These are phyloP conservation scores for Sugiyamaella xylanicola DNA, from an alignment of 1,139 yeast species.

Conservation along the genomic window DNA sequence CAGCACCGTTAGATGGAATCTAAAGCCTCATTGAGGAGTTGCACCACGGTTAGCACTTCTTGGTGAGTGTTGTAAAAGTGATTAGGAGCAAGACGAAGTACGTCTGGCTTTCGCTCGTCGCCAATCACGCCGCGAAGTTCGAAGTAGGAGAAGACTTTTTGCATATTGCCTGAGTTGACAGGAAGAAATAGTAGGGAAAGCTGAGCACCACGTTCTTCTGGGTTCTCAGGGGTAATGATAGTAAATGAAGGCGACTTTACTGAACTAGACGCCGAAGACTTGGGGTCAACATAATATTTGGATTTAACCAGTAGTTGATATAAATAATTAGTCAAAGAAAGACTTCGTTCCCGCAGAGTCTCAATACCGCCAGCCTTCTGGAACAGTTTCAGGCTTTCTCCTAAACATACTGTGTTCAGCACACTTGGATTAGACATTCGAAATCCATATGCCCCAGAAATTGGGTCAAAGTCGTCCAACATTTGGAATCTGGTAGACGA, in stretches of 20 bases:
- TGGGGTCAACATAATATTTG: slow-evolving; percentile 45
- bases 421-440: slow-evolving; percentile 94
- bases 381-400: slow-evolving; percentile 66
- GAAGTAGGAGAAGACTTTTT: slow-evolving; percentile 52
- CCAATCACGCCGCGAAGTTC: slow-evolving; percentile 65
- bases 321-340: slow-evolving; percentile 60
- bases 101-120: slow-evolving; percentile 89
- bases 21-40: slow-evolving; percentile 50
- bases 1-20: slow-evolving; percentile 20
- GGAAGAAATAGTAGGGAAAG: slow-evolving; percentile 71
- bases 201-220: slow-evolving; percentile 74
- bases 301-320: slow-evolving; percentile 48
- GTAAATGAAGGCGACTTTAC: slow-evolving; percentile 52
- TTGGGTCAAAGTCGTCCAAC: slow-evolving; percentile 78
- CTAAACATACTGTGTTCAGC: slow-evolving; percentile 71
- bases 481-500: slow-evolving; percentile 69
- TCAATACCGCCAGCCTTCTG: slow-evolving; percentile 64
- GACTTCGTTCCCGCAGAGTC: slow-evolving; percentile 57
- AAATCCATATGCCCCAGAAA: slow-evolving; percentile 79
- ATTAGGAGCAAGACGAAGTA: slow-evolving; percentile 79
- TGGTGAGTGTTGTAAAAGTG: slow-evolving; percentile 78
- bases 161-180: slow-evolving; percentile 60
- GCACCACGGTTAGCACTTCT: slow-evolving; percentile 58
- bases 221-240: slow-evolving; percentile 69
- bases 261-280: slow-evolving; percentile 16